phyloP scores from a whole-genome alignment of 139 green algal genomes.

The Picochlorum sp. region DNA sequence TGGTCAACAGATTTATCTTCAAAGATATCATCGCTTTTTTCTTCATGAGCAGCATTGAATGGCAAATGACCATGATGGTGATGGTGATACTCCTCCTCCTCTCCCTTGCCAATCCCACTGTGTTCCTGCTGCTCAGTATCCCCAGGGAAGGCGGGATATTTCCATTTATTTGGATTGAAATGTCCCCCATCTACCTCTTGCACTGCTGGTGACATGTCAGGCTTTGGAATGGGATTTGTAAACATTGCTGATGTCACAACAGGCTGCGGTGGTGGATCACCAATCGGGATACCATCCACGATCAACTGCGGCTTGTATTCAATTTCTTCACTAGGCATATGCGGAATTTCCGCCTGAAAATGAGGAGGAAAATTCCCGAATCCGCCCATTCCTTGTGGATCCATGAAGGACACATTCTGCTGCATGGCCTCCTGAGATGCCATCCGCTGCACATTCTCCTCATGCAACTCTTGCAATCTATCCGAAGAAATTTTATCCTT shows the following conservation, averaged over 20 bases:
- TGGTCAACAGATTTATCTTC: too few relatives aligned
- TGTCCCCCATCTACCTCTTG: constrained; percentile 2
- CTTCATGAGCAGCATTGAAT: too few relatives aligned
- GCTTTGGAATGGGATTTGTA: neutral
- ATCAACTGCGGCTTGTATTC: neutral
- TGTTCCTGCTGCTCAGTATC: neutral
- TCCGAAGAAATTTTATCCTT: constrained; percentile 21
- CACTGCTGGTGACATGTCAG: too few relatives aligned
- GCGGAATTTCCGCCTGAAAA: neutral
- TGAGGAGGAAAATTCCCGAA: neutral
- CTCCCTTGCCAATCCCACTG: neutral
- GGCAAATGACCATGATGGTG: too few relatives aligned
- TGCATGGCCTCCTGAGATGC: constrained; percentile 30
- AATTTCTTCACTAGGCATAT: neutral
- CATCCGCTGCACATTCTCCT: constrained; percentile 31
- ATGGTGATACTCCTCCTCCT: neutral
- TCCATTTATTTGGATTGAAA: constrained; percentile 3
- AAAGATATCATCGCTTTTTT: too few relatives aligned
- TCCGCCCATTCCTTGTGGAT: neutral
- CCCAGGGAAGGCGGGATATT: constrained; percentile 2
- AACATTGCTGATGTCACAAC: neutral
- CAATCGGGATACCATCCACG: neutral
- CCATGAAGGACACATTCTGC: constrained; percentile 13
- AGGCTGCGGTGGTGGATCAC: neutral
- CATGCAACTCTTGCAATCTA: constrained; percentile 22